Conservation (phyloP, 179 eudicot species). For the Sideroxylon spinosum region DNA sequence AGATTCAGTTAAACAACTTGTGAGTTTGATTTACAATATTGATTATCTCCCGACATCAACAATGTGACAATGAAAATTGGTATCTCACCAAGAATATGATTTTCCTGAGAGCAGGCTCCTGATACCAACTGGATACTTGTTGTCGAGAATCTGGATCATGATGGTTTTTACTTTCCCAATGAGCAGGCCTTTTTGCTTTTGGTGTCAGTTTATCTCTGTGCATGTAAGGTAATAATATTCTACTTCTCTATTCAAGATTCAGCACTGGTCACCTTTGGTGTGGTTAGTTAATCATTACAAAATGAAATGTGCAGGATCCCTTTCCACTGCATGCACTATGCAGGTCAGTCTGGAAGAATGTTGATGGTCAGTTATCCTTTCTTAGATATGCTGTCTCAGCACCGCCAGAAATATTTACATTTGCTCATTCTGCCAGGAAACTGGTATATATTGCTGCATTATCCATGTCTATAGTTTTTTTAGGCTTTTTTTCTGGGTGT, state of each 20-base stretch:
- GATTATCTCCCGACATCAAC: neutral
- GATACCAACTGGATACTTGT: conserved; percentile 69
- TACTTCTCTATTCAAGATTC: neutral
- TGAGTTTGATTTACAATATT: conserved; percentile 32
- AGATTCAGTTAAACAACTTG: conserved; percentile 77
- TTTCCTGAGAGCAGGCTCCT: conserved; percentile 50
- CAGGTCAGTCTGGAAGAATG: conserved; percentile 73
- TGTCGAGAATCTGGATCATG: conserved; percentile 75
- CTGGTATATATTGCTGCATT: conserved; percentile 38
- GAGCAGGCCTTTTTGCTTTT: conserved; percentile 67
- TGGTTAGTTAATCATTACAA: neutral
- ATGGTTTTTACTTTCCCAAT: conserved; percentile 71
- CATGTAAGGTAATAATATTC: conserved; percentile 22
- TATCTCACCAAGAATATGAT: conserved; percentile 10
- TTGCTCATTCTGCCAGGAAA: conserved; percentile 67
- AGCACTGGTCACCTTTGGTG: neutral
- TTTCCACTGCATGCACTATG: conserved; percentile 79
- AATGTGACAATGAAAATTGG: neutral
- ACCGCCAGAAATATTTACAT: conserved; percentile 71
- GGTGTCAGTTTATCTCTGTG: conserved; percentile 61
- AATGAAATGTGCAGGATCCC: conserved; percentile 45
- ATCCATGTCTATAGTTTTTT: neutral
- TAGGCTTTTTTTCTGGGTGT: neutral
- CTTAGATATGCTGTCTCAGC: conserved; percentile 68
- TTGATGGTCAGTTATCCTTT: conserved; percentile 87